Conservation (phyloP, 306 rosid species). For the Dryas alaskensis region DNA sequence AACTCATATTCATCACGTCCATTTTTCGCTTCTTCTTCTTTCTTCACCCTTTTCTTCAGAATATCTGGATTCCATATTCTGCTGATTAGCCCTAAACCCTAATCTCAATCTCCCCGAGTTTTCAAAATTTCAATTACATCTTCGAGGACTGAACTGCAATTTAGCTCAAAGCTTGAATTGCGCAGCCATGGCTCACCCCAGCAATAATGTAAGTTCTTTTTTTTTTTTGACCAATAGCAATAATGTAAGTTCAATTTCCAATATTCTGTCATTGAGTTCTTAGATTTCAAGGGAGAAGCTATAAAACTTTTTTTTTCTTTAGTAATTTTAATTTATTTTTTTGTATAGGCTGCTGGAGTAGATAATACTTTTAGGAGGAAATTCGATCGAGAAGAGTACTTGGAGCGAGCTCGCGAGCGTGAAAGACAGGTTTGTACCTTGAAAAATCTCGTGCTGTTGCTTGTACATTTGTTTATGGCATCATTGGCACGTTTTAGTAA, state of each 20-base stretch:
- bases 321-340: not conserved
- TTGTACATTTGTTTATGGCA: not conserved
- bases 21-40: not conserved
- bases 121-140: slow-evolving; percentile 4
- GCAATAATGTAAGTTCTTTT: slow-evolving; percentile 66
- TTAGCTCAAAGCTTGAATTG: slow-evolving; percentile 10
- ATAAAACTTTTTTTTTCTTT: not conserved
- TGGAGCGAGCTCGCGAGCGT: slow-evolving; percentile 93
- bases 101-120: not conserved
- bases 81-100: not conserved
- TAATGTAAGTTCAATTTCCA: slow-evolving; percentile 47
- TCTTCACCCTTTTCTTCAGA: not conserved
- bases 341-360: slow-evolving; percentile 60
- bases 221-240: too few species aligned
- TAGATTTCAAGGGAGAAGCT: not conserved
- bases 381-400: slow-evolving; percentile 89
- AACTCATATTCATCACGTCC: not conserved
- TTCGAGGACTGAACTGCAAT: not conserved
- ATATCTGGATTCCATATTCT: not conserved
- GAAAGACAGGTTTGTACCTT: slow-evolving; percentile 60
- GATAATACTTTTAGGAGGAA: slow-evolving; percentile 95
- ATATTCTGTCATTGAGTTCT: not conserved
- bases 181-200: slow-evolving; percentile 42
- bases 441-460: not conserved
- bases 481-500: slow-evolving; percentile 10